Evolutionary conservation across 1,284 basidiomycete genomes (phyloP).

Genomic region (Golubevia pallescens): DNA sequence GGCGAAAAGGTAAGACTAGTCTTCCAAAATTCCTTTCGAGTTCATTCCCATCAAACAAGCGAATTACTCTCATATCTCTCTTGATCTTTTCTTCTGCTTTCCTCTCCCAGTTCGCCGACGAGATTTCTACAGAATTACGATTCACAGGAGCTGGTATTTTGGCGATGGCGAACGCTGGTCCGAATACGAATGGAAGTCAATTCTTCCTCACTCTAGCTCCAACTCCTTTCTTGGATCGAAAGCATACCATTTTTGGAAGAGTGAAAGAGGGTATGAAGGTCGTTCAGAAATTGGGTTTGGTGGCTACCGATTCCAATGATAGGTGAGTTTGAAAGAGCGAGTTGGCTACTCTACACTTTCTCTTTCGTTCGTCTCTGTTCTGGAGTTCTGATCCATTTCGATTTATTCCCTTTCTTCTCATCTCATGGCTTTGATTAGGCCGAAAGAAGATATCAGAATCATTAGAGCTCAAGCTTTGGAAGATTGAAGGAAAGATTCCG

Average conservation of each 20-base stretch:
- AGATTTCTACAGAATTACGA: constrained; percentile 14
- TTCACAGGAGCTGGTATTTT: constrained; percentile 26
- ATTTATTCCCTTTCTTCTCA: not conserved
- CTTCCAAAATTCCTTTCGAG: not conserved
- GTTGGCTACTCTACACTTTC: too few species aligned
- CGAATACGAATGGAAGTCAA: constrained; percentile 25
- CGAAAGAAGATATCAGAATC: too few species aligned
- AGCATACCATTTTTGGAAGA: constrained; percentile 20
- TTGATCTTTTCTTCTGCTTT: not conserved
- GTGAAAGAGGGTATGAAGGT: constrained; percentile 19
- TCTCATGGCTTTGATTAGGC: too few species aligned
- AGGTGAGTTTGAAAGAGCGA: too few species aligned
- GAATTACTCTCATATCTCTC: not conserved
- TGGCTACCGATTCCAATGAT: constrained; percentile 37
- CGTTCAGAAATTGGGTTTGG: constrained; percentile 24
- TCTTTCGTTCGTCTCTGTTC: too few species aligned
- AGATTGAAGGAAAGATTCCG: too few species aligned
- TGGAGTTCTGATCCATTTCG: not conserved
- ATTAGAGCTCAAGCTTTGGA: too few species aligned
- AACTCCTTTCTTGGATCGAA: constrained; percentile 20
- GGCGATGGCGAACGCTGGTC: not conserved
- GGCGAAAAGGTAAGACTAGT: constrained; percentile 22
- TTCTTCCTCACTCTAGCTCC: constrained; percentile 23
- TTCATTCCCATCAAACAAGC: not conserved
- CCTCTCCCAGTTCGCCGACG: constrained; percentile 17